Base-by-base conservation (phyloP, 2,329 filamentous ascomycete species). In the Colletotrichum zoysiae region DNA sequence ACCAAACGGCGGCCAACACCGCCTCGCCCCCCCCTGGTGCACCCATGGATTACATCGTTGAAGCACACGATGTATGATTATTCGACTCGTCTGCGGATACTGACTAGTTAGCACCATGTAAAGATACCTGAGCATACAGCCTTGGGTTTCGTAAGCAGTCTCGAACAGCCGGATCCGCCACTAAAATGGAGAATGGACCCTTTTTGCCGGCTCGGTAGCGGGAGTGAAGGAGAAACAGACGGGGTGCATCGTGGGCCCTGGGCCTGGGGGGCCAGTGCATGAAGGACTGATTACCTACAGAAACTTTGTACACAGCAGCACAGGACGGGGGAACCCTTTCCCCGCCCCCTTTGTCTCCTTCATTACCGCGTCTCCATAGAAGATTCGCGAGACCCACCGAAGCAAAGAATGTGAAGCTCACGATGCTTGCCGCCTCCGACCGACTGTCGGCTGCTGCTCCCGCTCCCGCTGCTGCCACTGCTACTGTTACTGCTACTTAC, bases 301-400 rank as follows among this genome's bases (percentile, higher is more conserved):
- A 44, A n/a, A n/a, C n/a, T n/a, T n/a, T n/a, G n/a, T 20, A 44
- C 16, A 44, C 42, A 44, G 42, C 42, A 35, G 30, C 30, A 38
- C 14, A 14, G 53, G 53, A 23, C 12, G 26, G 53, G 60, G 35
- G n/a, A 16, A n/a, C 44, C 18, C 8, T 46, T 46, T 46, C 30
- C 46, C n/a, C 8, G 7, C 9, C 46, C 11, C 8, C 12, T 53
- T 26, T 50, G 23, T 50, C 14, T 26, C n/a, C 4, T n/a, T 51
- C n/a, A 48, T 33, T 64, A 23, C 55, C 48, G 58, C 40, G 35
- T 67, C 65, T 60, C 59, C 59, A 63, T 58, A 69, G 48, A 70
- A 69, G 18, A 51, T 60, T 71, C 60, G 3, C 48, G 40, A 44
- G 65, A 44, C 59, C 70, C 65, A 64, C 66, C 33, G 46, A 56